These are phyloP conservation scores for Yamadazyma laniorum DNA, from an alignment of 805 yeast species.

Conservation along the genomic window DNA sequence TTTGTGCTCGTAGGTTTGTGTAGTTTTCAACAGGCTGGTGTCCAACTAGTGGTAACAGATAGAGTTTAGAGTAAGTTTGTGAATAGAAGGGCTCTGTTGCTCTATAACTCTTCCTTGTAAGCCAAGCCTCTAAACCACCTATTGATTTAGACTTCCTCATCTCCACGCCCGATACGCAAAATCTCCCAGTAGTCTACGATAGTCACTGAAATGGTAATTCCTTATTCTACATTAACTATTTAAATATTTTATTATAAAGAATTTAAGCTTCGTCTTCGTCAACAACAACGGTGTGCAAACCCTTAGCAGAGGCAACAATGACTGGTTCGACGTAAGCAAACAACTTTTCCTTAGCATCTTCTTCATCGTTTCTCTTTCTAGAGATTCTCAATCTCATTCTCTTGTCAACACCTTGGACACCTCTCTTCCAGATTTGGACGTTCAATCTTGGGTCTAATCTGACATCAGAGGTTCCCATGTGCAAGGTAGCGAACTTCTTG, in stretches of 20 bases:
- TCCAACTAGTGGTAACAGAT: constrained; percentile 4
- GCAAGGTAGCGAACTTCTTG: constrained; percentile 96
- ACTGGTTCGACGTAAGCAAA: constrained; percentile 98
- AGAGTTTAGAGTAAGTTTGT: background rate
- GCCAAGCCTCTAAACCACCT: background rate
- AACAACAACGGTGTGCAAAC: constrained; percentile 96
- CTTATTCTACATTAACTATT: constrained; percentile 19
- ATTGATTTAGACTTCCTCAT: background rate
- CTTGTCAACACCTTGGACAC: constrained; percentile 98
- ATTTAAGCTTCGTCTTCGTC: constrained; percentile 57
- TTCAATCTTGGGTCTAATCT: constrained; percentile 98
- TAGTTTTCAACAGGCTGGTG: no score
- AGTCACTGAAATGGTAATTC: constrained; percentile 8
- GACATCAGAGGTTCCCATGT: constrained; percentile 99
- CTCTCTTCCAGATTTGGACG: constrained; percentile 99
- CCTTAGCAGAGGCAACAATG: constrained; percentile 91
- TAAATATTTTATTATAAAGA: constrained; percentile 8
- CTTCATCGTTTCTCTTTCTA: constrained; percentile 99
- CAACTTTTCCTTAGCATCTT: constrained; percentile 96
- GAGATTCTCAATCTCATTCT: constrained; percentile 98
- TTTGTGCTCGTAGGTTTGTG: no score
- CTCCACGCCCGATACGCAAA: no score
- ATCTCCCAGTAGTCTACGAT: no score
- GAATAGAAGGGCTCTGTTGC: background rate
- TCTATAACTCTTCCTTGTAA: no score